Evolutionary conservation across 495 filamentous ascomycete species (phyloP).

Genomic region (Penicillium antarcticum): DNA sequence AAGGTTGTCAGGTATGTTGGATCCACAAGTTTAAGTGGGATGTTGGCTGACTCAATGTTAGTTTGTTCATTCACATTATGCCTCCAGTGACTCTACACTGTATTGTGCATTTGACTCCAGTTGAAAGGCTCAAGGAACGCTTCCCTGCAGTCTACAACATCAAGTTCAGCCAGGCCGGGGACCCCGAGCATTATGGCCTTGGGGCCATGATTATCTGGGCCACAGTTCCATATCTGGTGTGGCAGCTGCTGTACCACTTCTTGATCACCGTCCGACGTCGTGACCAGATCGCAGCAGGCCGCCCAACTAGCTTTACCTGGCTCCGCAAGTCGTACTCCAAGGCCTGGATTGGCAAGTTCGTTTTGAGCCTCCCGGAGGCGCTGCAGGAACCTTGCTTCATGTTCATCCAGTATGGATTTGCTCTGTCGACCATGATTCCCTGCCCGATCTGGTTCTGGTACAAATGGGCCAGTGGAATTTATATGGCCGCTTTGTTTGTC

Average conservation of each 20-base stretch:
- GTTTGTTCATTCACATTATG: slow-evolving; percentile 98
- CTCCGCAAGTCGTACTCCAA: slow-evolving; percentile 85
- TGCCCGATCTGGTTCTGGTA: slow-evolving; percentile 95
- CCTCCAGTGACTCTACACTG: slow-evolving; percentile 90
- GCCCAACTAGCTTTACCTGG: slow-evolving; percentile 97
- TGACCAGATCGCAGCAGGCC: slow-evolving; percentile 92
- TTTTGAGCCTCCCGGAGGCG: slow-evolving; percentile 68
- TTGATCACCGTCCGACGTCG: slow-evolving; percentile 89
- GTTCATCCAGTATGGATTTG: slow-evolving; percentile 90
- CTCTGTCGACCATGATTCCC: slow-evolving; percentile 86
- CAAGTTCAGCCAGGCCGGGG: slow-evolving; percentile 66
- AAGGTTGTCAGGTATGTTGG: slow-evolving; percentile 73
- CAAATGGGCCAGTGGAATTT: slow-evolving; percentile 70
- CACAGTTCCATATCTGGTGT: slow-evolving; percentile 84
- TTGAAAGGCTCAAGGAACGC: slow-evolving; percentile 58
- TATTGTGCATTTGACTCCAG: slow-evolving; percentile 75
- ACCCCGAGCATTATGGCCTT: slow-evolving; percentile 74
- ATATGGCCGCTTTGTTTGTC: slow-evolving; percentile 74
- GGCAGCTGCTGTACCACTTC: slow-evolving; percentile 90
- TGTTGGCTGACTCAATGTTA: slow-evolving; percentile 26
- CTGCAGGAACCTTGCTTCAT: slow-evolving; percentile 92
- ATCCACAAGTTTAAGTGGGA: not conserved
- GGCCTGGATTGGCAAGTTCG: slow-evolving; percentile 80
- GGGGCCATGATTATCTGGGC: slow-evolving; percentile 89
- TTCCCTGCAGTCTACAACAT: slow-evolving; percentile 87